Conservation (phyloP, 2,329 filamentous ascomycete species). For the Parascedosporium putredinis region DNA sequence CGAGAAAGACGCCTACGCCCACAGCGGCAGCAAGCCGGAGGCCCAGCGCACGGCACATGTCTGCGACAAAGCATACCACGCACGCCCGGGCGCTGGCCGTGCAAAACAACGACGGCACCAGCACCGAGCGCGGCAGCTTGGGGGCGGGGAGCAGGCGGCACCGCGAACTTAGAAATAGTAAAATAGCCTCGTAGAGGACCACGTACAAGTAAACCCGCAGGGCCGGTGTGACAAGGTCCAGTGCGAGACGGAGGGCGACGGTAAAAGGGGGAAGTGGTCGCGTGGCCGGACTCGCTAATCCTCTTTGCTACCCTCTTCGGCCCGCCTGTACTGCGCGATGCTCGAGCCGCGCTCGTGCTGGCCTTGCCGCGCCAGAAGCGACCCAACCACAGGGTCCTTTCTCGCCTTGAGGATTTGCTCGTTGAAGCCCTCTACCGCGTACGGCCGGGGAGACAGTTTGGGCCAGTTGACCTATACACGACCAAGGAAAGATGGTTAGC, state of each 20-base stretch:
- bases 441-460: conserved; percentile 81
- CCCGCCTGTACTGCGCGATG: conserved; percentile 68
- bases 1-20: no score
- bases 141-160: no score
- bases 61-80: no score
- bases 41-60: no score
- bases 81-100: no score
- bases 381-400: conserved; percentile 72
- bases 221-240: not conserved
- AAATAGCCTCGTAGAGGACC: no score
- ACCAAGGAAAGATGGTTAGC: conserved; percentile 13
- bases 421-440: conserved; percentile 77
- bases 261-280: not conserved
- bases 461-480: conserved; percentile 96
- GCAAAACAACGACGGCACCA: no score
- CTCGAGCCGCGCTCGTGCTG: conserved; percentile 73
- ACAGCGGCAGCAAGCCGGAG: no score
- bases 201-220: not conserved
- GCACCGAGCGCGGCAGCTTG: no score
- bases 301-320: conserved; percentile 97
- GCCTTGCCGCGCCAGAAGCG: conserved; percentile 39
- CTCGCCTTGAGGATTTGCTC: conserved; percentile 75
- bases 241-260: not conserved
- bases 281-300: conserved; percentile 55
- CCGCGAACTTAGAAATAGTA: no score